Evolutionary conservation across 2,329 filamentous ascomycete genomes (phyloP).

Genomic region (Penicillium sp.): DNA sequence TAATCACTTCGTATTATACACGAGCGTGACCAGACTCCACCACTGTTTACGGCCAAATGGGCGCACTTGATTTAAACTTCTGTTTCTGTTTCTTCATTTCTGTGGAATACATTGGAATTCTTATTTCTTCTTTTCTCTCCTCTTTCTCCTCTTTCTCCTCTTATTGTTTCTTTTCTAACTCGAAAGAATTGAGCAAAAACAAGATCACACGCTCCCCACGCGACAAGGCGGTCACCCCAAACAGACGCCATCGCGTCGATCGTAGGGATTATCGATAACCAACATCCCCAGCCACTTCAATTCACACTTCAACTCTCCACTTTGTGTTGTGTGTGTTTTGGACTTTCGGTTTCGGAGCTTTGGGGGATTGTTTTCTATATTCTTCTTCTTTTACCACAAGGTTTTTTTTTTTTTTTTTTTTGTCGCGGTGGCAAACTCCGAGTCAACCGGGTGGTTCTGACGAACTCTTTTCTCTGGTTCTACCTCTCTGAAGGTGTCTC

Average conservation of each 20-base stretch:
- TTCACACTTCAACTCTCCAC: constrained; percentile 3
- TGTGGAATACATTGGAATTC: constrained; percentile 6
- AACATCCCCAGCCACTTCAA: constrained; percentile 25
- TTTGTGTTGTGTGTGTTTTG: background rate
- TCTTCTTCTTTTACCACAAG: constrained; percentile 5
- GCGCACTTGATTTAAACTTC: constrained; percentile 8
- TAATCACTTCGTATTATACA: constrained; percentile 12
- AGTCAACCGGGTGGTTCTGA: constrained; percentile 20
- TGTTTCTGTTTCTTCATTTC: constrained; percentile 1
- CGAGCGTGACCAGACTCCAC: constrained; percentile 16
- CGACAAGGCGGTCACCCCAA: constrained; percentile 31
- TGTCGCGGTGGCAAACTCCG: constrained; percentile 33
- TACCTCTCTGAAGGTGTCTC: constrained; percentile 24
- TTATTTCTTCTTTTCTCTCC: constrained; percentile 15
- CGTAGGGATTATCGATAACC: constrained; percentile 31
- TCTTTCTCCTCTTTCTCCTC: background rate
- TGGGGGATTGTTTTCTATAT: constrained; percentile 1
- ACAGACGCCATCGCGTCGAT: constrained; percentile 31
- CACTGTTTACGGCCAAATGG: constrained; percentile 27
- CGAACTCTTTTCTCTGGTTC: constrained; percentile 30
- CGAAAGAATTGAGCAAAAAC: background rate
- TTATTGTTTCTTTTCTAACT: constrained; percentile 4
- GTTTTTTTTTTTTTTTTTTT: constrained; percentile 9
- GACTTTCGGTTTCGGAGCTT: constrained; percentile 4
- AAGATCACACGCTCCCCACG: constrained; percentile 24